Evolutionary conservation across 2,329 filamentous ascomycete species (phyloP).

Genomic region (Phialocephala subalpina): DNA sequence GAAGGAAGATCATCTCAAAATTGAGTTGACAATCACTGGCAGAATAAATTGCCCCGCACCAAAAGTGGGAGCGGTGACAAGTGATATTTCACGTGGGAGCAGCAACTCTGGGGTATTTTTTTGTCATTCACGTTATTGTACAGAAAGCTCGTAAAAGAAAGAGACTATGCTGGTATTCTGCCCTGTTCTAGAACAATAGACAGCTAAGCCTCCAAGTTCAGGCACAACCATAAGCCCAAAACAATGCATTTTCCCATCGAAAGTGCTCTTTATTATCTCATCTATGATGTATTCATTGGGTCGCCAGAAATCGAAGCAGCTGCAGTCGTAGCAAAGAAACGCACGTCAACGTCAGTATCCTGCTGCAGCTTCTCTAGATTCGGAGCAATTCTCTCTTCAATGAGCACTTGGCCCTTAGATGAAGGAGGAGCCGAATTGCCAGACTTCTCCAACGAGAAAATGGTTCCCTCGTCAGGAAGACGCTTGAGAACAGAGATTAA

Average conservation of each 20-base stretch:
- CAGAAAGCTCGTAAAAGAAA: conserved; percentile 20
- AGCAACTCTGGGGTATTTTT: conserved; percentile 3
- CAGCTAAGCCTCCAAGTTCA: conserved; percentile 35
- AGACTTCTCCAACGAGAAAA: conserved; percentile 85
- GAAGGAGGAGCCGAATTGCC: conserved; percentile 69
- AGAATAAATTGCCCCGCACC: conserved; percentile 23
- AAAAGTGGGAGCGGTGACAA: conserved; percentile 24
- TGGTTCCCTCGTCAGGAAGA: conserved; percentile 86
- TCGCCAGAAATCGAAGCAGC: conserved; percentile 61
- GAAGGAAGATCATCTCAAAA: conserved; percentile 2
- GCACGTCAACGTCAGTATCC: conserved; percentile 97
- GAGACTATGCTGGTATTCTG: conserved; percentile 45
- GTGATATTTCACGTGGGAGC: neutral
- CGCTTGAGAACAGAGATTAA: conserved; percentile 92
- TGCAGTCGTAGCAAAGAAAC: conserved; percentile 95
- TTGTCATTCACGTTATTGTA: conserved; percentile 24
- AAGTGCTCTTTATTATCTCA: conserved; percentile 39
- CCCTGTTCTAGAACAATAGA: conserved; percentile 43
- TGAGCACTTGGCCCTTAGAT: conserved; percentile 77
- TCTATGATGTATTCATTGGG: conserved; percentile 60
- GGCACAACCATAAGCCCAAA: conserved; percentile 37
- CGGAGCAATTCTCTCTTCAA: conserved; percentile 85
- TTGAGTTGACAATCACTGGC: neutral
- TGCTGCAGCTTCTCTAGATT: conserved; percentile 95
- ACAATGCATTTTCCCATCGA: conserved; percentile 37